Evolutionary conservation across 495 filamentous ascomycete species (phyloP), one percentile per base, ranked within the genome.

Genomic region (Staphylotrichum longicolle): DNA sequence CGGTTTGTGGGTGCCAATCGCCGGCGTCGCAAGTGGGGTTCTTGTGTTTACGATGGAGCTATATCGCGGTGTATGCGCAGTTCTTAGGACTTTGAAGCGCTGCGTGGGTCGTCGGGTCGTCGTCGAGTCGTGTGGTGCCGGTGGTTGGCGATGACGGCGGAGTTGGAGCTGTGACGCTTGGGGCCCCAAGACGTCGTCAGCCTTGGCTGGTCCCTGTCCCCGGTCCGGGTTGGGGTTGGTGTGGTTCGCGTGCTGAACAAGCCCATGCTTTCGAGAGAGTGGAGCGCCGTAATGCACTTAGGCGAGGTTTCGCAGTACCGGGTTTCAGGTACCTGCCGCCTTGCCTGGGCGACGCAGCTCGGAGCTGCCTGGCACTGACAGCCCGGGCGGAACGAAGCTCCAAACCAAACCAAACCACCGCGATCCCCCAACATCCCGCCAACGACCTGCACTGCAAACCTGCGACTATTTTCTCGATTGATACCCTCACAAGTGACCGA

Each of bases 311-410:
- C 32, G 41, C 15, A 5, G 15, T 61, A 64, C 52, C 53, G 39
- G 37, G 60, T 52, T 20, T 40, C 14, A 62, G 62, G 63, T 65
- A 69, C 67, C 62, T 67, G 62, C 61, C 63, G 54, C 46, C 55
- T 54, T 45, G 60, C 61, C 45, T 53, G 61, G 63, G 59, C 67
- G 68, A 72, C 70, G 70, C 68, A 72, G 70, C 68, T 72, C 56
- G 66, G 66, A 72, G 70, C 70, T 72, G 70, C 70, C 70, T 72
- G 67, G 59, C 50, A 47, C 50, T 58, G 54, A 20, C 44, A 54
- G 47, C 37, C 37, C 37, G 2, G 37, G 37, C 34, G 49, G 57
- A 49, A 52, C 35, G 35, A 48, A 57, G 51, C 55, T 58, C 48
- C 59, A 35, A 35, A 45, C 41, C 55, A 59, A 58, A 55, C 51